Evolutionary conservation across 1,284 basidiomycete genomes (phyloP), one percentile per base, ranked within the genome.

Genomic region (Cutaneotrichosporon sp.): DNA sequence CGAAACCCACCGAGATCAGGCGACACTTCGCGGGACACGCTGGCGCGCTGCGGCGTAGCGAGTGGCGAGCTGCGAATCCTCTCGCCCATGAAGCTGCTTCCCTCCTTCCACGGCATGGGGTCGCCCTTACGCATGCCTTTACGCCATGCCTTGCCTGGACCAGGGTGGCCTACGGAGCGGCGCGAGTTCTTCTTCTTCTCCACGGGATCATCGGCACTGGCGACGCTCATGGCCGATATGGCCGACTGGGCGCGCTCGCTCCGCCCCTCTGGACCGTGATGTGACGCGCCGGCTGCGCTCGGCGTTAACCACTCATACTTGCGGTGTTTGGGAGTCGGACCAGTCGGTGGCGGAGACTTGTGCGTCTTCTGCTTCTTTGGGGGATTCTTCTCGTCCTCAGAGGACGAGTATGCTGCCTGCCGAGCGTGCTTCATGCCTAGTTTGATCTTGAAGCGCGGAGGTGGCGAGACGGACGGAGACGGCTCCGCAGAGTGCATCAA

Each of bases 271-370:
- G 77, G 77, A 53, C 77, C 76, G 56, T 69, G 70, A 66, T 79
- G 77, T 7, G 69, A 72, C 22, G 77, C 77, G 13, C 69, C 70
- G 7, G 72, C 76, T 1, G 67, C 61, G n/a, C 66, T 69, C 13
- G 76, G 76, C 49, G 69, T 65, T 1, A 79, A 61, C 77, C 77
- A 79, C 62, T 78, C 71, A 60, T 79, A 79, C n/a, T 66, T 65
- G 64, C 34, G 34, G 34, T 79, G 78, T 36, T 21, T 31, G 13
- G 21, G 21, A 30, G 18, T 14, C 30, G 14, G 21, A 26, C 34
- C 42, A 42, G 42, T 26, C 26, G 26, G 21, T 14, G 46, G 65
- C 18, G 65, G 65, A 21, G 62, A 62, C 42, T 58, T 58, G 46
- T 58, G 49, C 57, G 56, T 56, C 26, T 53, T 31, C 40, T 56